A percentile compares a stretch with the other conserved stretches of the same genome.
Conservation (phyloP, 148 eudicot genomes). For the Vaccinium myrtillus region DNA sequence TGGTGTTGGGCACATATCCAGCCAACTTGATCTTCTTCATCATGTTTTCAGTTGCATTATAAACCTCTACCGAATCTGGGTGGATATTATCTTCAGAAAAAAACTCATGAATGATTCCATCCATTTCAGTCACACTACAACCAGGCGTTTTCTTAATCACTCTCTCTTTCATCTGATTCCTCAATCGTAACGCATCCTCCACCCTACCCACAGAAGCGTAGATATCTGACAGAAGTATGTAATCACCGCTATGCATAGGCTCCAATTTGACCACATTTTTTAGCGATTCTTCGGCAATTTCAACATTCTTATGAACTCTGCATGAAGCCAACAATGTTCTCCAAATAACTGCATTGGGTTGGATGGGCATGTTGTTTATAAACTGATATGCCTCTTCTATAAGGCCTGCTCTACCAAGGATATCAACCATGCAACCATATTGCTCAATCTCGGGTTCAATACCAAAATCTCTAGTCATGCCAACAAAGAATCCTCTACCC, state of each 20-base stretch:
- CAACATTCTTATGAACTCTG: conserved; percentile 29
- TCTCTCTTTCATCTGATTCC: conserved; percentile 31
- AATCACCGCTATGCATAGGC: conserved; percentile 33
- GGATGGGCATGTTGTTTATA: conserved; percentile 37
- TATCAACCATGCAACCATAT: conserved; percentile 43
- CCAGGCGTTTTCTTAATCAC: conserved; percentile 43
- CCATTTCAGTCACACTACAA: conserved; percentile 33
- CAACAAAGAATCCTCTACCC: conserved; percentile 22
- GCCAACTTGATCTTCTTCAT: conserved; percentile 31
- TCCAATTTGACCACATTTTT: conserved; percentile 28
- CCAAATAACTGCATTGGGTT: conserved; percentile 44
- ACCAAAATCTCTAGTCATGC: conserved; percentile 34
- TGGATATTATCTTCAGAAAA: conserved; percentile 35
- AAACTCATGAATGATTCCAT: conserved; percentile 36
- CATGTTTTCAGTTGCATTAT: conserved; percentile 29
- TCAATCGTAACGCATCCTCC: conserved; percentile 28
- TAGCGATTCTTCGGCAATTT: conserved; percentile 36
- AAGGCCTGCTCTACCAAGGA: conserved; percentile 43
- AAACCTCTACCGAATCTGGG: conserved; percentile 23
- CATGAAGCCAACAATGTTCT: conserved; percentile 43
- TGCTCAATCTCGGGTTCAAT: conserved; percentile 43
- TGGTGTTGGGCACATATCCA: conserved; percentile 37
- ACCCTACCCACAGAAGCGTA: conserved; percentile 38
- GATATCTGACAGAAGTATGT: conserved; percentile 33
- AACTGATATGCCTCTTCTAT: conserved; percentile 40